These are phyloP conservation scores for Aureobasidium mangrovei DNA, from an alignment of 2,329 filamentous ascomycete genomes.

Conservation along the genomic window DNA sequence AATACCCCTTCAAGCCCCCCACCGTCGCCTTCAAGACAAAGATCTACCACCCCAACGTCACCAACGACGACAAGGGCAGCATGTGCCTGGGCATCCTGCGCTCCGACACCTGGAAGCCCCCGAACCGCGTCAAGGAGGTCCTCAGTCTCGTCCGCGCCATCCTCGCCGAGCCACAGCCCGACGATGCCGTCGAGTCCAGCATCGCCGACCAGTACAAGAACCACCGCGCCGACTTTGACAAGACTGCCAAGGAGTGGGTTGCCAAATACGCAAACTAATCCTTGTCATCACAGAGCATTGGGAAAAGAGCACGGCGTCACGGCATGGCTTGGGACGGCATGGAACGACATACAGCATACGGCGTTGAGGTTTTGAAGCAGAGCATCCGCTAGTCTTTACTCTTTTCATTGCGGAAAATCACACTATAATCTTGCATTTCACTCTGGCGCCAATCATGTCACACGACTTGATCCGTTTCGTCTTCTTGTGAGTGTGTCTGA, in stretches of 20 bases:
- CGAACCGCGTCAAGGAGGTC: conserved; percentile 64
- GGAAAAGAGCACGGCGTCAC: background rate
- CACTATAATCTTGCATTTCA: no score
- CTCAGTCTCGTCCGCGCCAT: conserved; percentile 68
- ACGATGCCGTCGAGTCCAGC: conserved; percentile 77
- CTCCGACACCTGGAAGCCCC: conserved; percentile 85
- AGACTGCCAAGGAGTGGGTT: conserved; percentile 66
- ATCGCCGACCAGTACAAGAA: conserved; percentile 78
- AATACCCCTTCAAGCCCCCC: conserved; percentile 88
- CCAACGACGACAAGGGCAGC: conserved; percentile 73
- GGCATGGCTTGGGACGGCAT: no score
- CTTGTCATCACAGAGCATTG: background rate
- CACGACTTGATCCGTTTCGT: no score
- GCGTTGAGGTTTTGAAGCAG: no score
- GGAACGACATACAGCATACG: no score
- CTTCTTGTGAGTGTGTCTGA: no score
- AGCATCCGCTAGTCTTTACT: no score
- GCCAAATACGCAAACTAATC: conserved; percentile 54
- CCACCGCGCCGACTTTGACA: conserved; percentile 60
- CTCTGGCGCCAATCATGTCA: no score
- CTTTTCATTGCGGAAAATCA: no score
- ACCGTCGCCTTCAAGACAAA: conserved; percentile 72
- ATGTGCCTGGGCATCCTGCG: conserved; percentile 83
- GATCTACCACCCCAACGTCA: conserved; percentile 93
- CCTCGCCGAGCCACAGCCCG: conserved; percentile 71